Percentiles rank a stretch among this genome's conserved stretches.
These are phyloP conservation scores for Cercospora janseana DNA, from an alignment of 2,329 filamentous ascomycete species.

Conservation along the genomic window DNA sequence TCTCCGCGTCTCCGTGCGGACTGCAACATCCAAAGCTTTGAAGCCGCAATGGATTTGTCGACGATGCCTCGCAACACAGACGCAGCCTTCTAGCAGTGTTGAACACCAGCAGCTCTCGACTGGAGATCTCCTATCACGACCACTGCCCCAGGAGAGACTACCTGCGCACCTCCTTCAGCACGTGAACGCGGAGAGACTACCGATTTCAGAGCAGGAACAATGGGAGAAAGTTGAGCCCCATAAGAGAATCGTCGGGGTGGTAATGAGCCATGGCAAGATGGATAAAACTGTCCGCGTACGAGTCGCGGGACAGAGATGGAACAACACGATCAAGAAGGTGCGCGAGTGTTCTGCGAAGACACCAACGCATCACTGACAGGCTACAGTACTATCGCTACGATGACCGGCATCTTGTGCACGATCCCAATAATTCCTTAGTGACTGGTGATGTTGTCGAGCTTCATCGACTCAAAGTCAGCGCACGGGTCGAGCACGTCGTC, in stretches of 20 bases:
- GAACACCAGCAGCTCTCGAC: slow-evolving; percentile 11
- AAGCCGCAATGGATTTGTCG: slow-evolving; percentile 34
- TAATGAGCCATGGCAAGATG: slow-evolving; percentile 76
- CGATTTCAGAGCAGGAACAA: slow-evolving; percentile 31
- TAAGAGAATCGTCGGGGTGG: slow-evolving; percentile 56
- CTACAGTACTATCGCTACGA: slow-evolving; percentile 63
- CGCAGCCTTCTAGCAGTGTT: slow-evolving; percentile 18
- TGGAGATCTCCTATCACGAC: slow-evolving; percentile 11
- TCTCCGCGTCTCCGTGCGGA: slow-evolving; percentile 30
- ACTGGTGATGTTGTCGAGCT: slow-evolving; percentile 75
- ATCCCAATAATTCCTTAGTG: slow-evolving; percentile 70
- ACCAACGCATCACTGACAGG: not conserved
- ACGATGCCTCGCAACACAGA: slow-evolving; percentile 35
- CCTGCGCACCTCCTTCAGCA: slow-evolving; percentile 11
- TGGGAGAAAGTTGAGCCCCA: slow-evolving; percentile 27
- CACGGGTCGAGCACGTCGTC: slow-evolving; percentile 69
- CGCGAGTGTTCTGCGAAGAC: slow-evolving; percentile 7
- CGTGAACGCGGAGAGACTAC: slow-evolving; percentile 16
- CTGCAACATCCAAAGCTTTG: slow-evolving; percentile 20
- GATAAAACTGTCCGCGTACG: slow-evolving; percentile 75
- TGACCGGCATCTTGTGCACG: slow-evolving; percentile 69
- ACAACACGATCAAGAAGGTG: slow-evolving; percentile 71
- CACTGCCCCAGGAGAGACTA: slow-evolving; percentile 11
- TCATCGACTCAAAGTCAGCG: slow-evolving; percentile 65
- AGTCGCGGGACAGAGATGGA: slow-evolving; percentile 69